These are phyloP conservation scores for Camellia granthamiana DNA, from an alignment of 148 eudicot species.

Conservation along the genomic window DNA sequence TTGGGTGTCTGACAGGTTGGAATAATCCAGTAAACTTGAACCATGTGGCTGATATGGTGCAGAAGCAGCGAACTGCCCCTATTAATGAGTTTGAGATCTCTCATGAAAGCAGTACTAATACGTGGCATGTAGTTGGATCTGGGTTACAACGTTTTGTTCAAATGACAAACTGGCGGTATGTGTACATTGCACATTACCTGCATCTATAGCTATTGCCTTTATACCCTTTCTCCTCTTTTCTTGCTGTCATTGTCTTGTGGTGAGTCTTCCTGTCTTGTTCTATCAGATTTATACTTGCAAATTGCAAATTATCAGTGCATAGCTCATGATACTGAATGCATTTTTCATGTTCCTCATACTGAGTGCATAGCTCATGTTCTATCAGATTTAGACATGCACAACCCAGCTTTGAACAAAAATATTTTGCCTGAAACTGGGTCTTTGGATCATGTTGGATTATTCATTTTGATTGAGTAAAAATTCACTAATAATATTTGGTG, in stretches of 20 bases:
- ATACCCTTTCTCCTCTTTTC: background rate
- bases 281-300: background rate
- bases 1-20: constrained; percentile 36
- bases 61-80: constrained; percentile 65
- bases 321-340: background rate
- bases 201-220: background rate
- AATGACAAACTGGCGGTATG: constrained; percentile 98
- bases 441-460: background rate
- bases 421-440: background rate
- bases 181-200: background rate
- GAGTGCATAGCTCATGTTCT: too few species aligned
- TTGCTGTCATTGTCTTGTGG: background rate
- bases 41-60: constrained; percentile 79
- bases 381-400: background rate
- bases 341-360: background rate
- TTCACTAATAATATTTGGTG: background rate
- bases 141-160: constrained; percentile 92
- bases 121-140: constrained; percentile 77
- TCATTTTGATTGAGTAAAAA: background rate
- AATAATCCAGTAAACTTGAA: constrained; percentile 52
- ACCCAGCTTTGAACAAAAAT: background rate
- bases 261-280: background rate
- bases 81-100: constrained; percentile 70
- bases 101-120: constrained; percentile 57
- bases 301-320: background rate